Conservation (phyloP, 768 basidiomycete genomes). For the Boletus insuetus region DNA sequence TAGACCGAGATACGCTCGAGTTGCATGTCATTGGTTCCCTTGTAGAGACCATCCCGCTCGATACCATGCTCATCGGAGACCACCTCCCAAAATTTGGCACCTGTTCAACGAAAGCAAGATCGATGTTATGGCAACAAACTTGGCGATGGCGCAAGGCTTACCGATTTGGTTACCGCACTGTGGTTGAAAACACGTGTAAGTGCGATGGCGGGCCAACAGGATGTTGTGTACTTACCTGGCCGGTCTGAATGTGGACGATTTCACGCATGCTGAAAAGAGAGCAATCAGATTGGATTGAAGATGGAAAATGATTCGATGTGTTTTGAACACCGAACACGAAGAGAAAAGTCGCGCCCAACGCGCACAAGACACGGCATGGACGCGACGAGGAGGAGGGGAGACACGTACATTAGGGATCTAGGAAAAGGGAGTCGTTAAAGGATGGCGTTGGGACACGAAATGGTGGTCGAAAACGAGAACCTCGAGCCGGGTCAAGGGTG, state of each 20-base stretch:
- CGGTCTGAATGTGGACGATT: slow-evolving; percentile 99
- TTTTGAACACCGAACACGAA: slow-evolving; percentile 18
- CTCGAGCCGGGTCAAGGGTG: slow-evolving; percentile 37
- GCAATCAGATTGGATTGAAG: slow-evolving; percentile 25
- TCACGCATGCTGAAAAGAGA: slow-evolving; percentile 81
- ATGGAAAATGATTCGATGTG: slow-evolving; percentile 14
- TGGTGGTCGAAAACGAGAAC: slow-evolving; percentile 35
- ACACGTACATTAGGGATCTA: slow-evolving; percentile 32
- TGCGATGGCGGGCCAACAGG: slow-evolving; percentile 5
- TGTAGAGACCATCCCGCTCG: slow-evolving; percentile 89
- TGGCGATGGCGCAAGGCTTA: slow-evolving; percentile 38
- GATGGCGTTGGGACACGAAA: slow-evolving; percentile 33
- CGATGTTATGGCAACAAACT: slow-evolving; percentile 16
- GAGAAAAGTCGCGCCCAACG: slow-evolving; percentile 24
- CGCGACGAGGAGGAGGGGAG: slow-evolving; percentile 14
- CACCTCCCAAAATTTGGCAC: slow-evolving; percentile 97
- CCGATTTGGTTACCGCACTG: slow-evolving; percentile 99
- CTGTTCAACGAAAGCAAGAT: slow-evolving; percentile 37
- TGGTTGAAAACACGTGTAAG: slow-evolving; percentile 30
- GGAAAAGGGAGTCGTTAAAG: slow-evolving; percentile 27
- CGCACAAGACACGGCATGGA: slow-evolving; percentile 24
- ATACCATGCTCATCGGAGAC: slow-evolving; percentile 99
- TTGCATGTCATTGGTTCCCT: slow-evolving; percentile 92
- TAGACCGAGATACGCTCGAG: slow-evolving; percentile 97
- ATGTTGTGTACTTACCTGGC: slow-evolving; percentile 64